Evolutionary conservation across 108 stramenopile species (phyloP), one percentile per base, ranked within the genome.

Genomic region (Craspedostauros australis): DNA sequence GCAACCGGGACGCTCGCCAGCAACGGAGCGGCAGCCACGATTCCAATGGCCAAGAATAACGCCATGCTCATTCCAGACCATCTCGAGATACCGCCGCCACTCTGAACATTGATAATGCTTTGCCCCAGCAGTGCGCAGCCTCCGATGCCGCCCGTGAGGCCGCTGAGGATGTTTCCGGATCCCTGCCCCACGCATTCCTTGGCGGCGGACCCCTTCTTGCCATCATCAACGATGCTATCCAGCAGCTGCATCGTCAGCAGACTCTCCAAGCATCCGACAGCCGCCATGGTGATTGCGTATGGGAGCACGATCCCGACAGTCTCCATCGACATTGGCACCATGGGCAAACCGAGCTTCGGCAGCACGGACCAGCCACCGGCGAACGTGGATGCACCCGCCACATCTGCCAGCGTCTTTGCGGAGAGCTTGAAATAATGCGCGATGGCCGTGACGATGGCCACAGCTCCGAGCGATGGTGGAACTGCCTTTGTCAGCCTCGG

Each of bases 61-160:
- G 80, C 68, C 79, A 83, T 80, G 45, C 79, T 71, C 64, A 91
- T 85, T 21, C 85, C 89, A 12, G 75, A 77, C 28, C 73, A 62
- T 15, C 71, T 65, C 30, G 65, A 71, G 16, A 70, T 43, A 7
- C 70, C 79, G 26, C 86, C 90, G n/a, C 86, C 90, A 55, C 65
- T 63, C 55, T 85, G 68, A 7, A 83, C 79, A 57, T 84, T 88
- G 39, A 92, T 87, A 9, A 92, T 61, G 36, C 74, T 73, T 50
- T 92, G 86, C 11, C 90, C 90, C n/a, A 92, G 62, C 3, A 86
- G 65, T 7, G 82, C 90, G 39, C 86, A 86, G n/a, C 86, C 86
- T 11, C 84, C 90, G 50, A 88, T 85, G 5, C 90, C 86, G 27
- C 84, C 81, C 1, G 74, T 75, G 6, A 92, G 45, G 11, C 86